Evolutionary conservation across 805 yeast genomes (phyloP), one percentile per base, ranked within the genome.

Genomic region (Metschnikowia hibisci): DNA sequence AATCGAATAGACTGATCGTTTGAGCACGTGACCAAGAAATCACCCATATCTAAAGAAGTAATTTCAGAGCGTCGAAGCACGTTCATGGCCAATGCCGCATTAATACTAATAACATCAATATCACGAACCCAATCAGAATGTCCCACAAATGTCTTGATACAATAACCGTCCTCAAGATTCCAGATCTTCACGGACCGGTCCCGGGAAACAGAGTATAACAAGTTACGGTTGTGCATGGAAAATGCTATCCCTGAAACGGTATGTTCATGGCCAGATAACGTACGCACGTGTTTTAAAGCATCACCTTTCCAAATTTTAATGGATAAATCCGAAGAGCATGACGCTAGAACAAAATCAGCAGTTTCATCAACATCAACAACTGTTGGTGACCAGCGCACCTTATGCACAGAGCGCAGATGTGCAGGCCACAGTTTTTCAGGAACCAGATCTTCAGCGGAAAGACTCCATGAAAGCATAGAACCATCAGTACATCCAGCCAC

Each of bases 51-150:
- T 3, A 20, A 22, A 11, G 40, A 22, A 7, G 32, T 10, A 11
- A 25, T 67, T 6, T 29, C 33, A 4, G 60, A 1, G 71, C 57
- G 14, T 33, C 37, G 27, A 42, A 43, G 40, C 22, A 37, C 40
- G 11, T 37, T 15, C 33, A 37, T 20, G 12, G 47, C 32, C 7
- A 58, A 35, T 11, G 42, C 41, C 6, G 52, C 35, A 38, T 58
- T 51, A 18, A 54, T 34, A 38, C 52, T 46, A 0, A 56, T 60
- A 9, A 58, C 66, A 48, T 81, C 87, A 2, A 88, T 50, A 9
- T 78, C 69, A 44, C 96, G 69, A 4, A 88, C 88, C 97, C 97
- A 90, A 51, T 88, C 96, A 8, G 86, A 76, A 62, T 90, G 97
- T 1, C 90, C 91, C 12, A 76, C 71, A 44, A 88, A 78, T 0